Conservation (phyloP, 139 green algal genomes). For the Volvox africanus region DNA sequence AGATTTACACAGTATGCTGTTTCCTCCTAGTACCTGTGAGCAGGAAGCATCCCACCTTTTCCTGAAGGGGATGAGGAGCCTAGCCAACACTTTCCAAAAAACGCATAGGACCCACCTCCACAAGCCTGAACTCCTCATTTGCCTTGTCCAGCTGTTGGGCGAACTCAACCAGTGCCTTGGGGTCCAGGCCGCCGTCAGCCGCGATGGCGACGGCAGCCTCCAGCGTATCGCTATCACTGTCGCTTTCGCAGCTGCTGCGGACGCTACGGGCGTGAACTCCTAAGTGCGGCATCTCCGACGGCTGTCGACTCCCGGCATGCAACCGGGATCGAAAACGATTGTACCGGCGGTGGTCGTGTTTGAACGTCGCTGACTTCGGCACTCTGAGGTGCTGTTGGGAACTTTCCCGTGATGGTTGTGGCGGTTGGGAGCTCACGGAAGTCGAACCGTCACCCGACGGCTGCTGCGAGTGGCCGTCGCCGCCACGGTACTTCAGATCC, state of each 20-base stretch:
- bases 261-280: not conserved
- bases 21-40: no score
- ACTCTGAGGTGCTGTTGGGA: not conserved
- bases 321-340: no score
- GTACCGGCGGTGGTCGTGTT: no score
- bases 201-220: not conserved
- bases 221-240: not conserved
- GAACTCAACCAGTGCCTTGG: constrained; percentile 7
- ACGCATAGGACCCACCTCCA: constrained; percentile 16
- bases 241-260: not conserved
- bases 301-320: no score
- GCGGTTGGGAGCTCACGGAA: not conserved
- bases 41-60: no score
- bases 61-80: no score
- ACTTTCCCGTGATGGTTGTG: not conserved
- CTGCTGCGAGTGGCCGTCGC: not conserved
- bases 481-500: not conserved
- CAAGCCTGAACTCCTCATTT: constrained; percentile 37
- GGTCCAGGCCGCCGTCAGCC: not conserved
- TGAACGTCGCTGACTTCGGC: no score
- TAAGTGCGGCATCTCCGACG: no score
- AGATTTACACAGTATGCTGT: no score
- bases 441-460: not conserved
- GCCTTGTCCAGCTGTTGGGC: not conserved
- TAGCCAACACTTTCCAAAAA: not conserved